Base-by-base conservation (phyloP, 371 early-diverging fungal genomes). In the Encephalitozoon cuniculi region DNA sequence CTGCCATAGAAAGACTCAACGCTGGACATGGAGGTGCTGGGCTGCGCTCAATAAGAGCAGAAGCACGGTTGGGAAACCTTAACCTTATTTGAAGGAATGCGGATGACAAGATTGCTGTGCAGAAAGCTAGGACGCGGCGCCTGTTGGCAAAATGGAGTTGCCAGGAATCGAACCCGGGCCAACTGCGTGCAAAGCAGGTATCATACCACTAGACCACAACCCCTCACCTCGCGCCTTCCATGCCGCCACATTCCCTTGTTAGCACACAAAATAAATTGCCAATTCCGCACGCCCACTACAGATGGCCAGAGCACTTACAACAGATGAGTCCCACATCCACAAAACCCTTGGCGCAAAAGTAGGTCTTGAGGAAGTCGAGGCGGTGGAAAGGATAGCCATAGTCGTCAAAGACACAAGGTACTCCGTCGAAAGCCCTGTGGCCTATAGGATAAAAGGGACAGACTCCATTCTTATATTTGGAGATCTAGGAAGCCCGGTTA, bases 131-230 rank as follows among this genome's bases (percentile, higher is more conserved):
- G n/a, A 46, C 1, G 46, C 12, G 1, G 1, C 6, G 46, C 21
- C 21, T 46, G 1, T 8, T 46, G 23, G 11, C 55, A 71, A 71
- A 71, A 71, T 72, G 73, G 73, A 72, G 73, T 52, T 64, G 64
- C 73, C 73, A 64, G 73, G 73, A 72, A 72, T 72, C 73, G 73
- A 72, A 72, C 73, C 73, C 73, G 73, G 73, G 63, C 64, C 63
- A 52, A 59, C 73, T 64, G 73, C 73, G 54, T 72, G 73, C 73
- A 72, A 72, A 72, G 73, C 73, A 72, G 73, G 64, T 64, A 64
- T 64, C 64, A 63, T 72, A 32, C 73, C 73, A 63, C 73, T 72
- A 64, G 64, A 64, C 73, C 64, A 72, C 64, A 64, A 64, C 73
- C 73, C 73, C 73, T 68, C 34, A n/a, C n/a, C 4, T 30, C 30